Evolutionary conservation across 2,329 filamentous ascomycete species (phyloP).

Genomic region (Cordyceps farinosa): DNA sequence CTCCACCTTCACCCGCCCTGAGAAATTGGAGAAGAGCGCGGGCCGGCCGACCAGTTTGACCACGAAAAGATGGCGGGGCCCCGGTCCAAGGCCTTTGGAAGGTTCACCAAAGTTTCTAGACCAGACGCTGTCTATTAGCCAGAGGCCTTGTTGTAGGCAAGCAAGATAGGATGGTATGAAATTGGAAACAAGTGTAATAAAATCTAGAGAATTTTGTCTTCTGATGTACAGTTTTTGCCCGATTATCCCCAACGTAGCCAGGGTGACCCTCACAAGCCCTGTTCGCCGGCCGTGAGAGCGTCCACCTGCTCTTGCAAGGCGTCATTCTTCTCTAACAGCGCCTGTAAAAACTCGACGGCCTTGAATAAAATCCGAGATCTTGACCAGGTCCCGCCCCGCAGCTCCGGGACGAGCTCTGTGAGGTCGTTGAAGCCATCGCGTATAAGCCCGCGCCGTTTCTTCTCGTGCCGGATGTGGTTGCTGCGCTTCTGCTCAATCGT

Average conservation of each 20-base stretch:
- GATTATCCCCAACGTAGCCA: no score
- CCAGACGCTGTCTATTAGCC: no score
- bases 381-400: conserved; percentile 12
- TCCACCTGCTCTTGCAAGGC: neutral
- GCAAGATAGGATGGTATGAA: neutral
- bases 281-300: neutral
- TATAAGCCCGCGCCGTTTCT: conserved; percentile 16
- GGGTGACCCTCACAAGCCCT: neutral
- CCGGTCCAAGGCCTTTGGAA: neutral
- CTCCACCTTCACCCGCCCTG: neutral
- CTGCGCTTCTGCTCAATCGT: conserved; percentile 16
- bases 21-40: neutral
- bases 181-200: neutral
- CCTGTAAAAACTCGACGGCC: conserved; percentile 9
- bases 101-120: neutral
- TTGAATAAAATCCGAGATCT: conserved; percentile 14
- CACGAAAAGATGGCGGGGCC: neutral
- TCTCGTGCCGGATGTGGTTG: conserved; percentile 18
- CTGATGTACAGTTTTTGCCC: no score
- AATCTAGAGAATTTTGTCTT: neutral
- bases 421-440: conserved; percentile 13
- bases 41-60: neutral
- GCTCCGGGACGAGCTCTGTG: conserved; percentile 15
- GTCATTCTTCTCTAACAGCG: conserved; percentile 9
- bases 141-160: no score